These are phyloP conservation scores for Filobasidium wieringae DNA, from an alignment of 768 basidiomycete species.

Conservation along the genomic window DNA sequence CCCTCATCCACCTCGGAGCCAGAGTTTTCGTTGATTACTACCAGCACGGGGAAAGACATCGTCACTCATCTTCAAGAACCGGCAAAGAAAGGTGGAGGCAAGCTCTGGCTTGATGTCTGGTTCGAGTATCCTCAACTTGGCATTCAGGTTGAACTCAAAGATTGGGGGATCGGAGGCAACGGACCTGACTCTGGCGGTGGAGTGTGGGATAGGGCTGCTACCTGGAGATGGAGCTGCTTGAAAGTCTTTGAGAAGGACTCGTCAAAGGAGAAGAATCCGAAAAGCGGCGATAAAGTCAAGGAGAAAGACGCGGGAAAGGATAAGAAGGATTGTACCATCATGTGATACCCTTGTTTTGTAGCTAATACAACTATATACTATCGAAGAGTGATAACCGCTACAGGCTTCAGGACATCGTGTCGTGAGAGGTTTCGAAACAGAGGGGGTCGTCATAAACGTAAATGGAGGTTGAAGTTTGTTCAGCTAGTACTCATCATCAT, in stretches of 20 bases:
- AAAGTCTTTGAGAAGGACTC: slow-evolving; percentile 25
- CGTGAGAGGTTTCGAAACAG: too few relatives aligned
- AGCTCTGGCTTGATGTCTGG: slow-evolving; percentile 84
- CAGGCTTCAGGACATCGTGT: too few relatives aligned
- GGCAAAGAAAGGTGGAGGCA: slow-evolving; percentile 77
- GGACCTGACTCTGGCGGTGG: slow-evolving; percentile 28
- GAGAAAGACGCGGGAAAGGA: slow-evolving; percentile 36
- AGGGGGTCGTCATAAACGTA: background rate
- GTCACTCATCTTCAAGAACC: slow-evolving; percentile 70
- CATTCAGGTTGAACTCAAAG: slow-evolving; percentile 28
- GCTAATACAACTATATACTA: too few relatives aligned
- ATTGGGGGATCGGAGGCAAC: slow-evolving; percentile 23
- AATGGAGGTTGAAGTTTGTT: too few relatives aligned
- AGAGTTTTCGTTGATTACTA: slow-evolving; percentile 4
- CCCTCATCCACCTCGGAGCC: background rate
- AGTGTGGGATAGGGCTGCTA: slow-evolving; percentile 31
- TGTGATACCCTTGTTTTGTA: too few relatives aligned
- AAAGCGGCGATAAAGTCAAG: too few relatives aligned
- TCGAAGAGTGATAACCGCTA: too few relatives aligned
- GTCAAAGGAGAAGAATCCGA: too few relatives aligned
- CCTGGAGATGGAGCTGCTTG: slow-evolving; percentile 29
- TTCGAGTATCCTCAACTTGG: slow-evolving; percentile 54
- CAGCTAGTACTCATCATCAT: background rate
- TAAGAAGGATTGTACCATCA: slow-evolving; percentile 49
- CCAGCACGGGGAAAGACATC: slow-evolving; percentile 55